Evolutionary conservation across 768 basidiomycete species (phyloP).

Genomic region (Leucocoprinus sp.): DNA sequence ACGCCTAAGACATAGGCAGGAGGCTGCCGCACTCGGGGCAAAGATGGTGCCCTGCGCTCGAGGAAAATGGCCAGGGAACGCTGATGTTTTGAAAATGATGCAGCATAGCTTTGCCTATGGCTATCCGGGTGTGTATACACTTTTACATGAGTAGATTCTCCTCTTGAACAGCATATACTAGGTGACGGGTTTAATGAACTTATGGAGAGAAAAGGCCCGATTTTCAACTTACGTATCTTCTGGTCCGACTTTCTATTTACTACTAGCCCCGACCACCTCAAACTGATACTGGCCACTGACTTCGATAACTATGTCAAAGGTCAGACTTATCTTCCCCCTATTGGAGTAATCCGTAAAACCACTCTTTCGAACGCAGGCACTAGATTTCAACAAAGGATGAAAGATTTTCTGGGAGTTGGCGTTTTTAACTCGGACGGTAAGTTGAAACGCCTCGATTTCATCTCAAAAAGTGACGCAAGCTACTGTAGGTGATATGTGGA

Average conservation of each 20-base stretch:
- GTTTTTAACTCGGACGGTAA: no score
- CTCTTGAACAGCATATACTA: conserved; percentile 13
- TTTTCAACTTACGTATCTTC: conserved; percentile 35
- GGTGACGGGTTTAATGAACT: conserved; percentile 34
- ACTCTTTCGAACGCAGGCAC: conserved; percentile 24
- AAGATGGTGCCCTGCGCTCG: no score
- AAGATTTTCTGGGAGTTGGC: conserved; percentile 48
- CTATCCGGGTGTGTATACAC: conserved; percentile 35
- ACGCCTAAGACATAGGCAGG: conserved; percentile 22
- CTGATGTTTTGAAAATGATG: conserved; percentile 32
- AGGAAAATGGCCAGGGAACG: conserved; percentile 36
- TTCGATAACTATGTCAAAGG: no score
- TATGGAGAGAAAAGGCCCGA: conserved; percentile 29
- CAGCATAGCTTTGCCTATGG: conserved; percentile 32
- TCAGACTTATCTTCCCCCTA: no score
- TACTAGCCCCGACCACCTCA: conserved; percentile 45
- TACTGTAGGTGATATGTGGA: conserved; percentile 28
- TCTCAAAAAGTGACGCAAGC: neutral
- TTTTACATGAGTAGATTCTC: neutral
- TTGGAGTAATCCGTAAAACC: no score
- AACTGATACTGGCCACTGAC: conserved; percentile 48
- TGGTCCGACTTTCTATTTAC: conserved; percentile 42
- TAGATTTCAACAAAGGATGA: conserved; percentile 34
- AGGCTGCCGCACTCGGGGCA: conserved; percentile 36
- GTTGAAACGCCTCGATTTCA: conserved; percentile 3